Conservation (phyloP, 495 filamentous ascomycete genomes). For the Tricharina praecox region DNA sequence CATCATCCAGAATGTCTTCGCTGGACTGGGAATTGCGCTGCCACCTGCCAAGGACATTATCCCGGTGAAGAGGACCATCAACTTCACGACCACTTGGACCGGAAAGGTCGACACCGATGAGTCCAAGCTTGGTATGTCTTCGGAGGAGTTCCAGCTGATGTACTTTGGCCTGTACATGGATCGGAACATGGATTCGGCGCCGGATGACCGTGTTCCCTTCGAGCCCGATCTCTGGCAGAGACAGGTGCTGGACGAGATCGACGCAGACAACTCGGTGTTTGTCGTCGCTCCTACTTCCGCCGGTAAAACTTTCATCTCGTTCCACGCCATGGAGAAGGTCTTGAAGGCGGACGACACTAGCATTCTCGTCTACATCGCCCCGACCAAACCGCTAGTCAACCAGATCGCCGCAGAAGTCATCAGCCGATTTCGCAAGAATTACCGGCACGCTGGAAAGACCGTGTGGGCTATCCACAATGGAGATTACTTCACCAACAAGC, state of each 20-base stretch:
- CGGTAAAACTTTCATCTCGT: conserved; percentile 39
- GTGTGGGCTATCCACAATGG: conserved; percentile 69
- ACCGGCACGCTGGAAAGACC: conserved; percentile 38
- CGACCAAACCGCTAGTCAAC: conserved; percentile 69
- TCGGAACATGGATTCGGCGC: conserved; percentile 46
- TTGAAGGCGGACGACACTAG: conserved; percentile 47
- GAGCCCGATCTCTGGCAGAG: conserved; percentile 62
- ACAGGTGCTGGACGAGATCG: conserved; percentile 54
- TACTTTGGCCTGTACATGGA: conserved; percentile 60
- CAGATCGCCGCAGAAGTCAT: conserved; percentile 63
- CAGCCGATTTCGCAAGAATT: conserved; percentile 46
- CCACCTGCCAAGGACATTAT: conserved; percentile 3
- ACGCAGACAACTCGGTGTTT: conserved; percentile 48
- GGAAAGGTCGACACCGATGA: conserved; percentile 24
- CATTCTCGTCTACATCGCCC: conserved; percentile 60
- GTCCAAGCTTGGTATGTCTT: conserved; percentile 27
- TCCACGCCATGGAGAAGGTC: conserved; percentile 66
- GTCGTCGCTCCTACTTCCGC: conserved; percentile 64
- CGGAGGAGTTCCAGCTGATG: conserved; percentile 43
- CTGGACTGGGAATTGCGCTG: conserved; percentile 17
- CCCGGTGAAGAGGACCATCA: conserved; percentile 7
- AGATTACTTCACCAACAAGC: conserved; percentile 54
- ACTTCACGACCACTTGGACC: conserved; percentile 13
- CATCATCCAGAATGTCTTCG: conserved; percentile 23
- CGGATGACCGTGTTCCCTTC: conserved; percentile 50